Evolutionary conservation across 495 filamentous ascomycete genomes (phyloP), one percentile per base, ranked within the genome.

Genomic region (Collariella sp.): DNA sequence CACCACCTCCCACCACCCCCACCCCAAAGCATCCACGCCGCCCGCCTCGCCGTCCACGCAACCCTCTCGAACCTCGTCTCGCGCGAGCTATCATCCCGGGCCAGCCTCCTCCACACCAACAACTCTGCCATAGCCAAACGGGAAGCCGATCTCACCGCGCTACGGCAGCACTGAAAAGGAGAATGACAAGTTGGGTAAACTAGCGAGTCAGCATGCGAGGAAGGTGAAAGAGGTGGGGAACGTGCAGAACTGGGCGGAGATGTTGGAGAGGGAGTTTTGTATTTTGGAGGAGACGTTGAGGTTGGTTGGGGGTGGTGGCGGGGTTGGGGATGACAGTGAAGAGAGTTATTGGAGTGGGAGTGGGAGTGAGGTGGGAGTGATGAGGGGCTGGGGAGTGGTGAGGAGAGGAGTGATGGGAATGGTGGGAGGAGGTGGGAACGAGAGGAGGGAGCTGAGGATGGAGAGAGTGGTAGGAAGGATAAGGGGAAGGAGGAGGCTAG

Each of bases 241-340:
- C 66, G 82, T 96, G 69, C 93, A 96, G 80, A 95, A 96, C 67
- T 96, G 91, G 91, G 91, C 91, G 38, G 93, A 98, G 81, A 79
- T 95, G 76, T 76, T 96, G 62, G 93, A 98, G 77, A 70, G 88
- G 67, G 91, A 96, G 72, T 79, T 98, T 57, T 64, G 90, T 62
- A 82, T 94, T 54, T 63, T 98, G 35, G 89, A 94, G 72, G 90
- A 96, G 79, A 89, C 88, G 49, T 62, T 95, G 68, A 71, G 85
- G 63, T 65, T 87, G 56, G 88, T 79, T 35, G 47, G 52, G 36
- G 34, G 39, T n/a, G 58, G 60, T 35, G 66, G 54, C 36, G 63
- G 59, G 53, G 35, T 19, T 22, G 58, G 57, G 44, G 58, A 18
- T 20, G 59, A 55, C 70, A 79, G 65, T 55, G 66, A 65, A 54